Evolutionary conservation across 2,329 filamentous ascomycete genomes (phyloP), one percentile per base, ranked within the genome.

Genomic region (Stylonectria norvegica): DNA sequence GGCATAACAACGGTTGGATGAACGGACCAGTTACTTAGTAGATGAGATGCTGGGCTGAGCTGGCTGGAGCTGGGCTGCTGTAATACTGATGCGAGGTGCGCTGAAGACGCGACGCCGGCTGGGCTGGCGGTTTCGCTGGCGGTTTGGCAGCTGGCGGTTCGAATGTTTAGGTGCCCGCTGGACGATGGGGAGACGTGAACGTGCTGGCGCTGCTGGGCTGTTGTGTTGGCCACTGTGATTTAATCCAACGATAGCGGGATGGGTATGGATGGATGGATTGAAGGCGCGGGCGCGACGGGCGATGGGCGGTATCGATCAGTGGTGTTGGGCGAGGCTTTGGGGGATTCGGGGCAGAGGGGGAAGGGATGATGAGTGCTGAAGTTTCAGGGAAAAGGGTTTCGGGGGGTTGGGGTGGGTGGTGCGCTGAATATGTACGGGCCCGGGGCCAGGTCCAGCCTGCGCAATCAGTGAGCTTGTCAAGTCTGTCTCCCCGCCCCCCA

Each of bases 1-100:
- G 70, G 65, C 70, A 73, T 73, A 52, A 52, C 59, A 43, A 14
- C 46, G 42, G 34, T 30, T 42, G 38, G 42, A 45, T n/a, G n/a
- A n/a, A n/a, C n/a, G n/a, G n/a, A n/a, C n/a, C n/a, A n/a, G n/a
- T n/a, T n/a, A n/a, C n/a, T n/a, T n/a, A n/a, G n/a, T n/a, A n/a
- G n/a, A n/a, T n/a, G n/a, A n/a, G n/a, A n/a, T n/a, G n/a, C n/a
- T n/a, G n/a, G n/a, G n/a, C n/a, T n/a, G n/a, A n/a, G n/a, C n/a
- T n/a, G n/a, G n/a, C n/a, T n/a, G n/a, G n/a, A n/a, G n/a, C n/a
- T n/a, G n/a, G n/a, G n/a, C n/a, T n/a, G n/a, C n/a, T n/a, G n/a
- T n/a, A n/a, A n/a, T n/a, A n/a, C n/a, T n/a, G n/a, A n/a, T n/a
- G n/a, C n/a, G n/a, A n/a, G n/a, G n/a, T n/a, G n/a, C n/a, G n/a